Conservation (phyloP, 352 stramenopile species). For the Phytophthora parvispora region DNA sequence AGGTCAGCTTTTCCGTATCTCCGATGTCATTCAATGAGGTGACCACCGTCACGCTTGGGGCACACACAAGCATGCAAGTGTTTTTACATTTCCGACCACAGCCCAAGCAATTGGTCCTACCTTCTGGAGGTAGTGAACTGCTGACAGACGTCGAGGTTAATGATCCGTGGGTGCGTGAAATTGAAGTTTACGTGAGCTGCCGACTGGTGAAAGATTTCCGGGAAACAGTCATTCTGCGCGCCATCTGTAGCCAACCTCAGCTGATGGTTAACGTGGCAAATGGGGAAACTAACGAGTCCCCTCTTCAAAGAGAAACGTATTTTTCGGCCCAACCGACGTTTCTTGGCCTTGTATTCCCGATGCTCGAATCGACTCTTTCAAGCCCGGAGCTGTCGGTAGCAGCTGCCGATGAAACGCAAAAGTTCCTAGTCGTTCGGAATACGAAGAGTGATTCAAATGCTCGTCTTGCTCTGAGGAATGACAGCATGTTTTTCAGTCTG, state of each 20-base stretch:
- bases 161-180: slow-evolving; percentile 83
- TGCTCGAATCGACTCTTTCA: slow-evolving; percentile 74
- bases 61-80: slow-evolving; percentile 80
- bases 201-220: slow-evolving; percentile 91
- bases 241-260: slow-evolving; percentile 84
- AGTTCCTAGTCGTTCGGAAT: slow-evolving; percentile 85
- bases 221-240: slow-evolving; percentile 83
- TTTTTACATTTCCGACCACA: slow-evolving; percentile 89
- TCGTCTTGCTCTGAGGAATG: slow-evolving; percentile 81
- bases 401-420: slow-evolving; percentile 52
- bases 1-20: slow-evolving; percentile 88
- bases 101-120: slow-evolving; percentile 41
- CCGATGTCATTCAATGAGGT: slow-evolving; percentile 89
- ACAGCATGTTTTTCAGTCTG: slow-evolving; percentile 89
- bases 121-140: slow-evolving; percentile 10
- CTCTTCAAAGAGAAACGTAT: slow-evolving; percentile 35
- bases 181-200: slow-evolving; percentile 91
- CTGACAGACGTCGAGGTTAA: slow-evolving; percentile 24
- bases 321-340: slow-evolving; percentile 78
- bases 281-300: slow-evolving; percentile 46
- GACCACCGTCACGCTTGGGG: slow-evolving; percentile 75
- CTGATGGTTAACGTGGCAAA: slow-evolving; percentile 76
- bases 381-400: slow-evolving; percentile 40
- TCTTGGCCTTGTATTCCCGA: slow-evolving; percentile 82
- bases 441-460: slow-evolving; percentile 71